Evolutionary conservation across 2,329 filamentous ascomycete species (phyloP).

Genomic region (Epicoccum sorghinum): DNA sequence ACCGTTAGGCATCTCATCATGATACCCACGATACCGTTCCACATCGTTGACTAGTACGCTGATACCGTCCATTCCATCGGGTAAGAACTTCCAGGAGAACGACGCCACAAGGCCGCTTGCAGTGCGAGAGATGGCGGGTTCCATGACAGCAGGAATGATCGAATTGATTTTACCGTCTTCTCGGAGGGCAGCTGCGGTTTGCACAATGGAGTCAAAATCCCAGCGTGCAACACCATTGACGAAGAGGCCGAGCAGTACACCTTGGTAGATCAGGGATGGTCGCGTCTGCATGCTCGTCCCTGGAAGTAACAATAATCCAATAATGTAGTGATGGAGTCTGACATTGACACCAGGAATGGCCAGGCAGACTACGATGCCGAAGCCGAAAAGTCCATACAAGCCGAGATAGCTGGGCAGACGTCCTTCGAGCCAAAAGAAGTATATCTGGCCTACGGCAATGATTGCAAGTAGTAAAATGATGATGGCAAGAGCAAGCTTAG

Average conservation of each 20-base stretch:
- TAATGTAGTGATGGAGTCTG: slow-evolving; percentile 76
- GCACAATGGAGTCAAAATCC: slow-evolving; percentile 66
- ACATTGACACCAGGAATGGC: slow-evolving; percentile 76
- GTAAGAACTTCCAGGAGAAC: slow-evolving; percentile 62
- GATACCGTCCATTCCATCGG: slow-evolving; percentile 68
- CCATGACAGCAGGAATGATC: slow-evolving; percentile 57
- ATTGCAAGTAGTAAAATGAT: slow-evolving; percentile 72
- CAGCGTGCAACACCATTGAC: slow-evolving; percentile 47
- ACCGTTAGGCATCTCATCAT: slow-evolving; percentile 22
- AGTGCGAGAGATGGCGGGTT: slow-evolving; percentile 21
- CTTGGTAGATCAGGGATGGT: slow-evolving; percentile 43
- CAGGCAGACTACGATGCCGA: slow-evolving; percentile 71
- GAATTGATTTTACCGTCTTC: slow-evolving; percentile 60
- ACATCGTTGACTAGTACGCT: slow-evolving; percentile 85
- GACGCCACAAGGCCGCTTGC: slow-evolving; percentile 59
- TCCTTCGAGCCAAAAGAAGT: slow-evolving; percentile 83
- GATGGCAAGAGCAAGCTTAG: slow-evolving; percentile 76
- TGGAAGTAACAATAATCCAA: slow-evolving; percentile 43
- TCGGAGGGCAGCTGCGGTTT: slow-evolving; percentile 77
- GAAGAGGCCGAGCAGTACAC: slow-evolving; percentile 44
- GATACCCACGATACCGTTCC: slow-evolving; percentile 60
- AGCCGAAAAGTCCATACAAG: slow-evolving; percentile 73
- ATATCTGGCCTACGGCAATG: slow-evolving; percentile 78
- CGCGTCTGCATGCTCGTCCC: slow-evolving; percentile 47
- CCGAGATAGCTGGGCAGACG: slow-evolving; percentile 77